Evolutionary conservation across 2,329 filamentous ascomycete species (phyloP).

Genomic region (Penicillium sp.): DNA sequence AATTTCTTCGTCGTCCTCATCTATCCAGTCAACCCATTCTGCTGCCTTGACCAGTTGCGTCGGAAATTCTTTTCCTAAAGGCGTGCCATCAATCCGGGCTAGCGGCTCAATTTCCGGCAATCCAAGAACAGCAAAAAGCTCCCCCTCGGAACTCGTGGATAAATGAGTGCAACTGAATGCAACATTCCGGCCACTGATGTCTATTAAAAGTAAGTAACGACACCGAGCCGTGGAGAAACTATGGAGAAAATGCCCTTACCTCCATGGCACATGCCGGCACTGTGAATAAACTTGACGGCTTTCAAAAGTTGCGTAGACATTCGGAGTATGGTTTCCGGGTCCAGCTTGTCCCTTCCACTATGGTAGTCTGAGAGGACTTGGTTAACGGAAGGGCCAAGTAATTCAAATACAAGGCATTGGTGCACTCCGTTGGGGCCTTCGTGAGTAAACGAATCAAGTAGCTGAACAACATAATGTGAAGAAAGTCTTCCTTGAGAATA

Average conservation of each 20-base stretch:
- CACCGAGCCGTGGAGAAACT: neutral
- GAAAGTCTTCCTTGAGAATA: slow-evolving; percentile 11
- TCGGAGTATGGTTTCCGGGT: slow-evolving; percentile 21
- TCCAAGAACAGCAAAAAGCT: slow-evolving; percentile 20
- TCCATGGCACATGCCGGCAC: slow-evolving; percentile 28
- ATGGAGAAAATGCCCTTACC: slow-evolving; percentile 27
- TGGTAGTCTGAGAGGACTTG: slow-evolving; percentile 22
- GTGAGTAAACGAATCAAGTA: slow-evolving; percentile 31
- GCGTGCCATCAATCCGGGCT: slow-evolving; percentile 17
- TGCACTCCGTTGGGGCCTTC: slow-evolving; percentile 35
- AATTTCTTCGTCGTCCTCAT: slow-evolving; percentile 26
- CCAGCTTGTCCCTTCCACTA: slow-evolving; percentile 18
- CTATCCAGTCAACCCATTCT: slow-evolving; percentile 24
- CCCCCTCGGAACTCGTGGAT: slow-evolving; percentile 13
- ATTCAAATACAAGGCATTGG: slow-evolving; percentile 33
- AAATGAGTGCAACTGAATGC: slow-evolving; percentile 22
- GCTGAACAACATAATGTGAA: slow-evolving; percentile 23
- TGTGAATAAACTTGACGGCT: slow-evolving; percentile 27
- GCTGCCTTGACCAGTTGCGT: slow-evolving; percentile 23
- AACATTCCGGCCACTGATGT: slow-evolving; percentile 29
- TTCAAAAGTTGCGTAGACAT: slow-evolving; percentile 28
- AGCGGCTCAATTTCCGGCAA: slow-evolving; percentile 18
- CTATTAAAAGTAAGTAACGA: slow-evolving; percentile 14
- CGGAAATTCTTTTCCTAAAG: slow-evolving; percentile 21
- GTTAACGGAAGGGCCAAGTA: slow-evolving; percentile 30